Evolutionary conservation across 306 rosid genomes (phyloP).

Genomic region (Trifolium pratense): DNA sequence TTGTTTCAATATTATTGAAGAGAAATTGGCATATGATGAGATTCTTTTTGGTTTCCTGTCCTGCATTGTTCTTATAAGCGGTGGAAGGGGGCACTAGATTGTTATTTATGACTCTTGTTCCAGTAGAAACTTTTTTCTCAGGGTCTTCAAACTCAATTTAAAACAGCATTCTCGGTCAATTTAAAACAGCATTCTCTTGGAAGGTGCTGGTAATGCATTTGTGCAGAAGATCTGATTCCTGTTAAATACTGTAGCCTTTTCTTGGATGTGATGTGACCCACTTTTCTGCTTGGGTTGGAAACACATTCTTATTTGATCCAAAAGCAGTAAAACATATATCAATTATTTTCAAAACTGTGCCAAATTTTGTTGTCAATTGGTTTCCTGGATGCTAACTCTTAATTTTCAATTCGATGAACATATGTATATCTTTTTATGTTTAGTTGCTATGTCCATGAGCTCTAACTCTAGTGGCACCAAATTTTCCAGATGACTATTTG

Average conservation of each 20-base stretch:
- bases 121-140: background rate
- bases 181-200: background rate
- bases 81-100: conserved; percentile 3
- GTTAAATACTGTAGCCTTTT: conserved; percentile 5
- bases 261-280: background rate
- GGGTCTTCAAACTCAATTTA: background rate
- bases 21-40: background rate
- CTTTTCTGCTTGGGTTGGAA: background rate
- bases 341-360: background rate
- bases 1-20: background rate
- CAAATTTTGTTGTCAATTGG: background rate
- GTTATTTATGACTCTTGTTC: background rate
- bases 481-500: too few relatives aligned
- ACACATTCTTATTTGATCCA: background rate
- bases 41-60: background rate
- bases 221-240: background rate
- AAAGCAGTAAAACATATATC: background rate
- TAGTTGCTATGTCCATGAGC: background rate
- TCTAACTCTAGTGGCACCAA: background rate
- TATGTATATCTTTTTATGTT: background rate
- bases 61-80: background rate
- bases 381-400: conserved; percentile 3
- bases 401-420: background rate
- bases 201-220: background rate
- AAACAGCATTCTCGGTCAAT: background rate